Evolutionary conservation across 495 filamentous ascomycete species (phyloP).

Genomic region (Jackrogersella multiformis): DNA sequence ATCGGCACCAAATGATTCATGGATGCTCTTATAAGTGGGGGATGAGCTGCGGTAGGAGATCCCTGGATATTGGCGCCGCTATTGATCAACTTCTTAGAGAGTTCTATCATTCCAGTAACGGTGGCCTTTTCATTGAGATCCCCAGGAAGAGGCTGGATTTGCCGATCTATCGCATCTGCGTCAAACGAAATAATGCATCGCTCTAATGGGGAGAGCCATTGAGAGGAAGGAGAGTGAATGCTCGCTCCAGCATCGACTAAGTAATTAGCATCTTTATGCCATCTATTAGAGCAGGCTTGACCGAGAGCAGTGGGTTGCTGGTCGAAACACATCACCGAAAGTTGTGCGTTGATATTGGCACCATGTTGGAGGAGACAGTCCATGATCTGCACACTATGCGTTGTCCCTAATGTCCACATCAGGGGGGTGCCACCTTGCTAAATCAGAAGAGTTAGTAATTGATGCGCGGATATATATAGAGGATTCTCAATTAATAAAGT

Average conservation of each 20-base stretch:
- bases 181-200: background rate
- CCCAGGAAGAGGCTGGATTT: background rate
- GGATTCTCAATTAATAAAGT: background rate
- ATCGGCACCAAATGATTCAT: background rate
- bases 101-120: background rate
- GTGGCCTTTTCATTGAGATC: background rate
- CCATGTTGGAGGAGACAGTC: background rate
- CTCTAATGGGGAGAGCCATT: background rate
- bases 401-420: conserved; percentile 10
- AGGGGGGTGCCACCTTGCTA: background rate
- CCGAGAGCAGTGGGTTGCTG: background rate
- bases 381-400: background rate
- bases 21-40: conserved; percentile 2
- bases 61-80: background rate
- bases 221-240: background rate
- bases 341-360: background rate
- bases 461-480: no score
- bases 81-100: background rate
- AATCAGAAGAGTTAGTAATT: background rate
- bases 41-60: no score
- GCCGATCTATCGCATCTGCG: background rate
- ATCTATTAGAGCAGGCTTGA: background rate
- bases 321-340: background rate
- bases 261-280: background rate
- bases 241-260: background rate